Base-by-base conservation (phyloP, 2,329 filamentous ascomycete species). In the Sporothrix humicola region DNA sequence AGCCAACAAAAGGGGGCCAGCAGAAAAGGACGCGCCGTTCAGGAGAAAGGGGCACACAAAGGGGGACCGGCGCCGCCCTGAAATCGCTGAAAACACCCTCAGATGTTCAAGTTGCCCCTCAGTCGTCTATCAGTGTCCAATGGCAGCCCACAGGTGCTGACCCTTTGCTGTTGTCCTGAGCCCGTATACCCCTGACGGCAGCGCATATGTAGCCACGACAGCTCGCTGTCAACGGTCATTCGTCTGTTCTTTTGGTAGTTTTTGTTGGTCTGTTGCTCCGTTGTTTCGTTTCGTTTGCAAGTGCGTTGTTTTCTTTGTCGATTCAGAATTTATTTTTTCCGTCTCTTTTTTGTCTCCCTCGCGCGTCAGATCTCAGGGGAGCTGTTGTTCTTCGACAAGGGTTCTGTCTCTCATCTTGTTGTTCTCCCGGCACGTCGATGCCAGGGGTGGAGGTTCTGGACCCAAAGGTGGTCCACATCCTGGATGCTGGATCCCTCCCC, bases 121-220 rank as follows among this genome's bases (percentile, higher is more conserved):
- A 37, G 31, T 37, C 7, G 31, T 37, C 31, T 37, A 37, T 37
- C 31, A 37, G 17, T 37, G 20, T 15, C 61, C 61, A 66, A 48
- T 66, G 1, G 61, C 61, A 66, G 61, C 9, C 37, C 20, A 44
- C 20, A 17, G 20, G 31, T 15, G 61, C 12, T 26, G 42, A 3
- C 20, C 20, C 12, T 26, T 58, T 37, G 56, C 56, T 26, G 23
- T 26, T 26, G 23, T 26, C 23, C 23, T 26, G 46, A 15, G 9
- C 26, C 59, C 23, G 31, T 50, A 26, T 42, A n/a, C 54, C 68
- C 66, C 72, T 73, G 73, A 52, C 44, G 59, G 59, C 73, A 69
- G 52, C 71, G 52, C 48, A 42, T 56, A 9, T 66, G 71, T 59
- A 52, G 31, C 68, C 68, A 73, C 42, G 15, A 44, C 50, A 44